Evolutionary conservation across 352 stramenopile species (phyloP).

Genomic region (Globisporangium rhizosaccharum): DNA sequence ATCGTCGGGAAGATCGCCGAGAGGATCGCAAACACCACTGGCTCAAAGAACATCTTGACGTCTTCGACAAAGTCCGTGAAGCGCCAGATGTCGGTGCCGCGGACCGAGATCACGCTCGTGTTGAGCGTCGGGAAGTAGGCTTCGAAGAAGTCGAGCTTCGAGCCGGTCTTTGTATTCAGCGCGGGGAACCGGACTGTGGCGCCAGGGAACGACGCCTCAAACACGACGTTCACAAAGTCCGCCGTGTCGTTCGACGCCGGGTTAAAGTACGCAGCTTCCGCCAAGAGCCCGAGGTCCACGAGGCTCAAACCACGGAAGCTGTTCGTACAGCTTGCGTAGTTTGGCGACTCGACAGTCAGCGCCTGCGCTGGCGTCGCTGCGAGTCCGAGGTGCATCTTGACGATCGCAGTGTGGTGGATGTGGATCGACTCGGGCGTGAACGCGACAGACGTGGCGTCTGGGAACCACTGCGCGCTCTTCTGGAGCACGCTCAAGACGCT

Average conservation of each 20-base stretch:
- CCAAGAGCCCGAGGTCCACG: constrained; percentile 81
- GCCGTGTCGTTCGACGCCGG: constrained; percentile 70
- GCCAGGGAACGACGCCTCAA: constrained; percentile 33
- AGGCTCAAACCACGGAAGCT: constrained; percentile 69
- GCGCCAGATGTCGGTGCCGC: constrained; percentile 86
- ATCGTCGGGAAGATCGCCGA: constrained; percentile 89
- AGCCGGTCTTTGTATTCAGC: constrained; percentile 77
- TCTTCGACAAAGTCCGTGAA: constrained; percentile 90
- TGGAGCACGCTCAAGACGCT: constrained; percentile 72
- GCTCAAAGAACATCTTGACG: constrained; percentile 90
- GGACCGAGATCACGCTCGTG: constrained; percentile 83
- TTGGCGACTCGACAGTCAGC: constrained; percentile 38
- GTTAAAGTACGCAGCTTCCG: constrained; percentile 87
- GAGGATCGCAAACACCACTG: constrained; percentile 85
- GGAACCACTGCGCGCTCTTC: constrained; percentile 67
- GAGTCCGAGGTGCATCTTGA: constrained; percentile 76
- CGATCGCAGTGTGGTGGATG: constrained; percentile 82
- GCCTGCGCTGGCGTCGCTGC: constrained; percentile 33
- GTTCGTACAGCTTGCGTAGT: constrained; percentile 74
- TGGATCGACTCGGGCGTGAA: constrained; percentile 61
- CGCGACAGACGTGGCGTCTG: constrained; percentile 61
- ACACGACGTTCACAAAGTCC: constrained; percentile 66
- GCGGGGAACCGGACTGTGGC: constrained; percentile 57
- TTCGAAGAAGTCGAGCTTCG: constrained; percentile 84
- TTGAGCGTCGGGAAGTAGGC: constrained; percentile 72